Base-by-base conservation (phyloP, 352 stramenopile species). In the Phytophthora agathidicida region DNA sequence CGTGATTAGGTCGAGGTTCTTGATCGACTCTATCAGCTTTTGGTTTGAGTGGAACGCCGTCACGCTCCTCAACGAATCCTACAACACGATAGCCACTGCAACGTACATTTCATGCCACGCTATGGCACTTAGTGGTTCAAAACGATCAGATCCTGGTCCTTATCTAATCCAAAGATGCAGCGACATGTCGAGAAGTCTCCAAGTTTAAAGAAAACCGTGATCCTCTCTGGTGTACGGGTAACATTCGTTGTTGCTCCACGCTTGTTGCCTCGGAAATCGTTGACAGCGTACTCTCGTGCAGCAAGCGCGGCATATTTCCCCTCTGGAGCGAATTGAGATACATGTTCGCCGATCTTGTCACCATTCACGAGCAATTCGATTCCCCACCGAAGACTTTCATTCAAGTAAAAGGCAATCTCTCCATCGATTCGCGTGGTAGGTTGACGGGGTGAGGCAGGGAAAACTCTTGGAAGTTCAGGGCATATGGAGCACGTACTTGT, bases 281-380 rank as follows among this genome's bases (percentile, higher is more conserved):
- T 28, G 33, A 54, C 19, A 23, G 17, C 32, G 16, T 47, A 47
- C 2, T 47, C 13, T n/a, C 30, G 33, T 6, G n/a, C 23, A 22
- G 23, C 32, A 11, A 54, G 41, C 3, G 32, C 31, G 20, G 32
- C 52, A 53, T 47, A 60, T 8, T 53, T 47, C 14, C 52, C 32
- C 10, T 19, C 31, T 38, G 28, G 6, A 19, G 31, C 41, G 16
- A 53, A 39, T 53, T 13, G 41, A 35, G 39, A 24, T 14, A 17
- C 33, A 26, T 51, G 42, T 11, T 47, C 41, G 11, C 17, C 42
- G 26, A 48, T 37, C 3, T 14, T 32, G 33, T 20, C 26, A 27
- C 26, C 52, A 60, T 53, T 35, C 2, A 53, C 31, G 11, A 53
- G 17, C 32, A 53, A 33, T 13, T 60, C 23, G 17, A 38, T 46